Base-by-base conservation (phyloP, 2,329 filamentous ascomycete species). In the Monilinia laxa region DNA sequence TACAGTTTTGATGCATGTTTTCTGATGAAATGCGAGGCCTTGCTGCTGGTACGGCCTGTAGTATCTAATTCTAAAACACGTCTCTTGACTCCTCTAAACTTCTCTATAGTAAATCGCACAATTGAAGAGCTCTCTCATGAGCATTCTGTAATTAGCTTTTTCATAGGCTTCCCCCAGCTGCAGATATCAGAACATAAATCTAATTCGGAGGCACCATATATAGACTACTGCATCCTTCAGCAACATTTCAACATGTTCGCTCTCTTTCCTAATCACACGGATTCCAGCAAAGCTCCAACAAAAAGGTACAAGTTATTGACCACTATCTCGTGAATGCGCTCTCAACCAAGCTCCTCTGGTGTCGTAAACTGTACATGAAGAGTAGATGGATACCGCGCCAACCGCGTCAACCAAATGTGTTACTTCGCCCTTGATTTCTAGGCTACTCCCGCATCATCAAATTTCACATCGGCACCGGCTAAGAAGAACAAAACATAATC, bases 401-500 rank as follows among this genome's bases (percentile, higher is more conserved):
- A 45, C 16, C 49, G 49, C 49, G 38, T 14, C 23, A 25, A 42
- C 38, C 11, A 45, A n/a, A 38, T 38, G 38, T 57, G 23, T 40
- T 20, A 58, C 55, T 38, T 25, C n/a, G 42, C 16, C 38, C 55
- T 16, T 18, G 18, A 28, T 28, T 58, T n/a, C 55, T 11, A 28
- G 5, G 23, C 55, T 20, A 12, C 55, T 28, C 9, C 9, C 23
- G 12, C 38, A 57, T 23, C 6, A 12, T 10, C 42, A 28, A 60
- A 60, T 35, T 49, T 23, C 42, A 16, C 4, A 49, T 60, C 57
- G 42, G 23, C 42, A 31, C 20, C 20, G 18, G 31, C 49, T 35
- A n/a, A 38, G 28, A 23, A 49, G 16, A 49, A 35, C 35, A 23
- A 60, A 25, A 60, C 42, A 49, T 28, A 31, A 49, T 59, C 57